Percentiles rank a stretch among this genome's conserved stretches.
These are phyloP conservation scores for Eucalyptus viminalis DNA, from an alignment of 345 rosid species.

Conservation along the genomic window DNA sequence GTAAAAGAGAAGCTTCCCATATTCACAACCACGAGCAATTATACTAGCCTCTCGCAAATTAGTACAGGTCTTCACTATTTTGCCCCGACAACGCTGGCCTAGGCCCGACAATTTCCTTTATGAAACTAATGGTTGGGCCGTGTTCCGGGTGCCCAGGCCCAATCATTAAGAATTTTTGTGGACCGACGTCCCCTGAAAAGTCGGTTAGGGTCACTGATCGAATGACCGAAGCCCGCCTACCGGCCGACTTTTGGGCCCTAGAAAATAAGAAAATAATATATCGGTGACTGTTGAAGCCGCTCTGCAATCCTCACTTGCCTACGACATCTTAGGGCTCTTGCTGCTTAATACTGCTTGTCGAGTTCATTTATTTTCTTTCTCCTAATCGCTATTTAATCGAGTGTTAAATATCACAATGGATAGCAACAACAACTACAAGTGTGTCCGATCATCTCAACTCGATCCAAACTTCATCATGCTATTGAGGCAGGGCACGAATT, in stretches of 20 bases:
- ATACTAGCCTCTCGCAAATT: no score
- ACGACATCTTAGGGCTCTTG: not conserved
- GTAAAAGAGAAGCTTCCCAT: no score
- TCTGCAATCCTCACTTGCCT: not conserved
- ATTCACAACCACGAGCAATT: no score
- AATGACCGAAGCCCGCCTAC: not conserved
- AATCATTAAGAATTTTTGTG: not conserved
- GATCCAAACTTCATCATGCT: not conserved
- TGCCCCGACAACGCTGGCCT: not conserved
- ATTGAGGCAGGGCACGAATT: not conserved
- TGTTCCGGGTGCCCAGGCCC: not conserved
- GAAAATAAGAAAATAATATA: not conserved
- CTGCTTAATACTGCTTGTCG: not conserved
- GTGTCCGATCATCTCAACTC: not conserved
- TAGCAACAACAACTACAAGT: not conserved
- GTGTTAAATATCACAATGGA: not conserved
- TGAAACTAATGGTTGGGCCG: not conserved
- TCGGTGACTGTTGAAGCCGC: not conserved
- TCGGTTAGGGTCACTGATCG: not conserved
- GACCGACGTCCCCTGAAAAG: not conserved
- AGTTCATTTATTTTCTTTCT: not conserved
- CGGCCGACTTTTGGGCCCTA: no score
- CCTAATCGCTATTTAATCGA: no score
- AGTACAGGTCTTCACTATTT: not conserved
- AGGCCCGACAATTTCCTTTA: not conserved